Evolutionary conservation across 495 filamentous ascomycete genomes (phyloP).

Genomic region (Penicillium salamii): DNA sequence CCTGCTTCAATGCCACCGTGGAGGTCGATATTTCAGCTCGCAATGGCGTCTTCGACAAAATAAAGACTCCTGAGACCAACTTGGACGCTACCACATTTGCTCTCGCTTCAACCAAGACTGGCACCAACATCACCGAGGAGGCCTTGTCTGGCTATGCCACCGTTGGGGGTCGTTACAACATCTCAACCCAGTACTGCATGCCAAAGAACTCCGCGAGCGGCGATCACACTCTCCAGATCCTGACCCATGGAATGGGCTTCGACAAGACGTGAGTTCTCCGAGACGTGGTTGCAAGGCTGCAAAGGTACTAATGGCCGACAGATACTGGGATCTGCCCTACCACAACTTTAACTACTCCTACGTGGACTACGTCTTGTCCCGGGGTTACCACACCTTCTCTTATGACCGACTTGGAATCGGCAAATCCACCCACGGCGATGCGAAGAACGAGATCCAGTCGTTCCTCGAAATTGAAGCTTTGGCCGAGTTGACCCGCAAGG

Average conservation of each 20-base stretch:
- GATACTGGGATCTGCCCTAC: slow-evolving; percentile 59
- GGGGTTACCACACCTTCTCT: slow-evolving; percentile 50
- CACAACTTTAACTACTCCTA: slow-evolving; percentile 50
- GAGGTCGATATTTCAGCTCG: slow-evolving; percentile 32
- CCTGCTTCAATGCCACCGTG: slow-evolving; percentile 38
- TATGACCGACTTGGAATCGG: slow-evolving; percentile 60
- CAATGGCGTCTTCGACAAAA: slow-evolving; percentile 33
- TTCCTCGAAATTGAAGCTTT: slow-evolving; percentile 51
- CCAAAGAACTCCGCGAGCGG: slow-evolving; percentile 11
- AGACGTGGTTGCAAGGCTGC: neutral
- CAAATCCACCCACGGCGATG: slow-evolving; percentile 52
- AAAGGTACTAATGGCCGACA: slow-evolving; percentile 6
- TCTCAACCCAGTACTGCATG: slow-evolving; percentile 33
- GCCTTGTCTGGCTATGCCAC: slow-evolving; percentile 29
- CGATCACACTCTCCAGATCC: slow-evolving; percentile 42
- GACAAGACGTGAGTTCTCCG: slow-evolving; percentile 11
- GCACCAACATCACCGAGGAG: slow-evolving; percentile 30
- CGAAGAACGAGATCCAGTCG: slow-evolving; percentile 52
- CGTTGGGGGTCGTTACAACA: slow-evolving; percentile 29
- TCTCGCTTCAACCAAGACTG: slow-evolving; percentile 31
- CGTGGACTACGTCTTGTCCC: slow-evolving; percentile 49
- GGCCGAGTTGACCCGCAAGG: slow-evolving; percentile 41
- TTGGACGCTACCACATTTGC: slow-evolving; percentile 37
- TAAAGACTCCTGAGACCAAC: slow-evolving; percentile 29
- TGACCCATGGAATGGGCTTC: slow-evolving; percentile 59